Percentiles rank a stretch among this genome's conserved stretches.
phyloP scores from a whole-genome alignment of 2,329 filamentous ascomycete genomes.

The Huntiella omanensis region DNA sequence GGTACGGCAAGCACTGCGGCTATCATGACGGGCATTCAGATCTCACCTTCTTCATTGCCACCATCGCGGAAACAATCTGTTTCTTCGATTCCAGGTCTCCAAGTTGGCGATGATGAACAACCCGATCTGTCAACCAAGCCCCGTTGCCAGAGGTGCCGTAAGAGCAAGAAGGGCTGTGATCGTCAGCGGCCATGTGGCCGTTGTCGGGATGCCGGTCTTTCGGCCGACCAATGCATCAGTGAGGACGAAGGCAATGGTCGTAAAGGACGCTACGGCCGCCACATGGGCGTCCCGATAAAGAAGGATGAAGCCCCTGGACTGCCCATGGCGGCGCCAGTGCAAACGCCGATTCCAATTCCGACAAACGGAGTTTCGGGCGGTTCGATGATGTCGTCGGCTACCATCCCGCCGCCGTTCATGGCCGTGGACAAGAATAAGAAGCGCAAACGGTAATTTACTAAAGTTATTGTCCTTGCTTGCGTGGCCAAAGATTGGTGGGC shows the following conservation, averaged over 20 bases:
- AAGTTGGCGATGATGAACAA: constrained; percentile 63
- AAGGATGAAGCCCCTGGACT: constrained; percentile 30
- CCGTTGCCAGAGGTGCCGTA: constrained; percentile 91
- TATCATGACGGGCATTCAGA: constrained; percentile 17
- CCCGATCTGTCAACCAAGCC: constrained; percentile 90
- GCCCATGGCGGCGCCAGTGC: constrained; percentile 16
- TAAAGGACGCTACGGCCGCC: constrained; percentile 72
- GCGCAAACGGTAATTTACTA: constrained; percentile 32
- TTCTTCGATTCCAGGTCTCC: constrained; percentile 32
- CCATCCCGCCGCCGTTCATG: constrained; percentile 20
- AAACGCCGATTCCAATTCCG: constrained; percentile 9
- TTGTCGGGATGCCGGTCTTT: constrained; percentile 89
- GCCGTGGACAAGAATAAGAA: constrained; percentile 40
- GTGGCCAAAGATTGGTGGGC: no score
- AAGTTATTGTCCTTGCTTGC: not conserved
- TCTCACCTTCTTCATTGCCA: constrained; percentile 48
- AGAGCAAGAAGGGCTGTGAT: constrained; percentile 99
- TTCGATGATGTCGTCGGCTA: constrained; percentile 25
- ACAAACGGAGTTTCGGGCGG: constrained; percentile 7
- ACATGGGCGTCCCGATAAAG: constrained; percentile 49
- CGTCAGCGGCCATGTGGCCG: constrained; percentile 85
- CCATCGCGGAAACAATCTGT: constrained; percentile 60
- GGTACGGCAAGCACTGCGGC: constrained; percentile 13
- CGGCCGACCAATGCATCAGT: constrained; percentile 83
- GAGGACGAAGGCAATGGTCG: constrained; percentile 96